Evolutionary conservation across 2,329 filamentous ascomycete genomes (phyloP).

Genomic region (Bertia moriformis): DNA sequence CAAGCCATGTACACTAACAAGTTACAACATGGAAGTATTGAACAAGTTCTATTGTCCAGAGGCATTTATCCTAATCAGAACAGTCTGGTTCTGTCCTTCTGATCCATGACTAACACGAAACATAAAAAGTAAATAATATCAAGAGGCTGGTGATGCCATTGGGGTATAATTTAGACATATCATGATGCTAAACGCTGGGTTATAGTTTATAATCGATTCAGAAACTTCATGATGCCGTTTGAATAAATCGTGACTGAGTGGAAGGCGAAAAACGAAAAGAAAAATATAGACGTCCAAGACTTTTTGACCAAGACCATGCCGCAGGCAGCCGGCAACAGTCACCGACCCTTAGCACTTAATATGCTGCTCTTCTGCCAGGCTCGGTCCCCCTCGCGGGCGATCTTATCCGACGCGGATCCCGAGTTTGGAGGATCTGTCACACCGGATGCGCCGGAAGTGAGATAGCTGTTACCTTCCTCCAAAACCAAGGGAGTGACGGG

Average conservation of each 20-base stretch:
- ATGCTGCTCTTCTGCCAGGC: not conserved
- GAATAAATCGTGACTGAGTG: too few species aligned
- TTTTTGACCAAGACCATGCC: too few species aligned
- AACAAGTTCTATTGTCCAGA: too few species aligned
- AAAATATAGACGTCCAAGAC: not conserved
- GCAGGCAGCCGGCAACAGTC: not conserved
- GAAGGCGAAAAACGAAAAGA: not conserved
- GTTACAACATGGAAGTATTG: too few species aligned
- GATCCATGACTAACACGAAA: not conserved
- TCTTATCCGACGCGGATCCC: not conserved
- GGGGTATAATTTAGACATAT: not conserved
- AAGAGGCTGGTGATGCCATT: too few species aligned
- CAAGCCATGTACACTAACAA: too few species aligned
- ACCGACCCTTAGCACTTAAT: not conserved
- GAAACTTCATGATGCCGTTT: not conserved
- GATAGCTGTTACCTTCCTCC: conserved; percentile 15
- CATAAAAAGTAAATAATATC: too few species aligned
- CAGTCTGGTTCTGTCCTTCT: not conserved
- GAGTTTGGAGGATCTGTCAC: not conserved
- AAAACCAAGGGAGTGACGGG: conserved; percentile 26
- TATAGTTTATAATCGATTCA: too few species aligned
- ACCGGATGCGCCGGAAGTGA: not conserved
- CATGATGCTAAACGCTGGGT: not conserved
- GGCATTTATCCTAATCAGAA: too few species aligned
- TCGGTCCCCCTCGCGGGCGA: not conserved